Base-by-base conservation (phyloP, 78 protist species). In the Anaeramoeba ignava region DNA sequence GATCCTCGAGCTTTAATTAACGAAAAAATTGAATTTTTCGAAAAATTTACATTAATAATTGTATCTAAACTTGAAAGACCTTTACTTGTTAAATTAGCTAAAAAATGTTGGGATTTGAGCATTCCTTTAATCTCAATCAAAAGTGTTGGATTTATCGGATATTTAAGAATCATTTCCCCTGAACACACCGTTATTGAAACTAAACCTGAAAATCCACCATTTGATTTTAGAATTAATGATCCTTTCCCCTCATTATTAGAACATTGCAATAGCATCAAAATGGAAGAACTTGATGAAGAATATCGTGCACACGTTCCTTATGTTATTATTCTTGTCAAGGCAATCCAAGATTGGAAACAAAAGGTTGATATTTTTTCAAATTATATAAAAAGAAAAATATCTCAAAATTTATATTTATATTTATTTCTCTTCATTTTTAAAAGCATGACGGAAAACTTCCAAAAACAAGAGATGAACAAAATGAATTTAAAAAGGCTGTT, bases 251-350 rank as follows among this genome's bases (percentile, higher is more conserved):
- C 8, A 54, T 54, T 54, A 17, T 27, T 54, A 27, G 73, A 54
- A 54, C 73, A 54, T 17, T 54, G 73, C 17, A 54, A 54, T 54
- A 27, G 36, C 8, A 54, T 54, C 17, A 54, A 54, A 54, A 54
- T 54, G 73, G 73, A 54, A 54, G 73, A 54, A 54, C 73, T 54
- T 54, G 73, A 54, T 54, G 73, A 54, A 27, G 73, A 54, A 8
- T 17, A 27, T 54, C 17, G 17, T 54, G 73, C 36, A 54, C 73
- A 54, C 17, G 73, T 54, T 8, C 73, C 73, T 54, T 54, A 54
- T 54, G 36, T 54, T 54, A 17, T 54, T 54, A 54, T 54, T 17
- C 17, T 54, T 27, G 73, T 54, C 73, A 54, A 54, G 17, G 8
- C 17, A 54, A 54, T 54, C 36, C 36, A 54, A 54, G 36, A 54